Evolutionary conservation across 2,329 filamentous ascomycete species (phyloP), one percentile per base, ranked within the genome.

Genomic region (Bisporella sp.): DNA sequence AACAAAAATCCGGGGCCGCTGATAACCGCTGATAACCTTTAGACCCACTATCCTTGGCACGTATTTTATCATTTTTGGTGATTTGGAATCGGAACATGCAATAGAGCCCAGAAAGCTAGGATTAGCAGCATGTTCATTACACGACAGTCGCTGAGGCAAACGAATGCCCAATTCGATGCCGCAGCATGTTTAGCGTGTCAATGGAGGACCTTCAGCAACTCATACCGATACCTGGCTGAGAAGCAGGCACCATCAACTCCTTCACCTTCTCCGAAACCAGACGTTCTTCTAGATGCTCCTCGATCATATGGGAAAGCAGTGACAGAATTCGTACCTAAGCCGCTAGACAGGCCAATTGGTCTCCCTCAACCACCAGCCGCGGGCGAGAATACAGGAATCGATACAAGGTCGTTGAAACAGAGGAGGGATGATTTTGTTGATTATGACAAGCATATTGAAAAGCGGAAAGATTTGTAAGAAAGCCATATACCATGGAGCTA

Each of bases 341-440:
- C 76, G 13, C 70, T 87, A 41, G 69, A 74, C 39, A 82, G 89
- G 37, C 92, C 93, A 11, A 92, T 99, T 58, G 93, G 93, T 55
- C 81, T 95, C 69, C 74, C 76, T 8, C 70, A 79, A 37, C 86
- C 90, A 2, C 93, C 93, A 0, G 71, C 75, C 51, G 71, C 80
- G 9, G 89, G 89, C 53, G 84, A 97, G 67, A 96, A 97, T 69
- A 85, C 82, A 1, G 90, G 90, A 48, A 68, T 87, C 54, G 88
- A 95, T 61, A 63, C 59, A 13, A 82, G 91, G 40, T 76, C 82
- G 1, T 67, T 87, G 55, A 73, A 74, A 54, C 76, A 96, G 69
- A 80, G 82, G 46, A 78, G 84, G 40, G 82, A 88, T 56, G 90
- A 96, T 64, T 89, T 95, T 64, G 82, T 88, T 56, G 76, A 93